These are phyloP conservation scores for Ganoderma sinense DNA, from an alignment of 1,284 basidiomycete species.

Conservation along the genomic window DNA sequence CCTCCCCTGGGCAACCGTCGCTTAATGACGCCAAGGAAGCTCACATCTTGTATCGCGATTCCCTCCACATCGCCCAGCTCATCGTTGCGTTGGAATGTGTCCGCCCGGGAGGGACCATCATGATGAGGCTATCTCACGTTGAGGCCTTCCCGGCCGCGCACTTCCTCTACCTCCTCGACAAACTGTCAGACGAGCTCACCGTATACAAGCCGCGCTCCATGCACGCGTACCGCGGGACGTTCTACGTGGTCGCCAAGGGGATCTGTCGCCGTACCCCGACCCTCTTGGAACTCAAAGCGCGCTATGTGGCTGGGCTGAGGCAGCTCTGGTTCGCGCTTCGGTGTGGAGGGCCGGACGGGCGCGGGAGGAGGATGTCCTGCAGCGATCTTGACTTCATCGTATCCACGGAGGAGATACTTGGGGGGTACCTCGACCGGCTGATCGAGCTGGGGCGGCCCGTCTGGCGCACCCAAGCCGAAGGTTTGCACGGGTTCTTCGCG, in stretches of 20 bases:
- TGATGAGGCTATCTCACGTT: constrained; percentile 39
- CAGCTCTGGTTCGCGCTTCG: constrained; percentile 27
- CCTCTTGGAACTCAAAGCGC: background rate
- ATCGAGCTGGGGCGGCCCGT: constrained; percentile 19
- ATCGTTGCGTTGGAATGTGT: constrained; percentile 38
- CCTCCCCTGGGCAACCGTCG: background rate
- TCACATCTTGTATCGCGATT: constrained; percentile 28
- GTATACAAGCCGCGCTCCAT: constrained; percentile 26
- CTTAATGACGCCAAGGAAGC: constrained; percentile 1
- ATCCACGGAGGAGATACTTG: constrained; percentile 15
- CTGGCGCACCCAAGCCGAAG: constrained; percentile 22
- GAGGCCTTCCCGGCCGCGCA: constrained; percentile 37
- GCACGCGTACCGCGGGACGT: constrained; percentile 40
- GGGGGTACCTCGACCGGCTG: constrained; percentile 17
- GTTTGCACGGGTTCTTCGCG: constrained; percentile 16
- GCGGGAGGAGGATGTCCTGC: constrained; percentile 14
- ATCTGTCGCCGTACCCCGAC: constrained; percentile 5
- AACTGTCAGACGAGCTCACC: constrained; percentile 30
- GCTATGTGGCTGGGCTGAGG: constrained; percentile 15
- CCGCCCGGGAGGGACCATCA: constrained; percentile 36
- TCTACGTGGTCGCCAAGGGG: constrained; percentile 42
- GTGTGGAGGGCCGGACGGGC: constrained; percentile 18
- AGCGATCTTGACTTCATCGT: constrained; percentile 26
- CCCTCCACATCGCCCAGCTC: constrained; percentile 41
- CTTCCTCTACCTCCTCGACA: constrained; percentile 40